A percentile compares a stretch with the other conserved stretches of the same genome.
Conservation (phyloP, 805 yeast species). For the Lachancea sp. region DNA sequence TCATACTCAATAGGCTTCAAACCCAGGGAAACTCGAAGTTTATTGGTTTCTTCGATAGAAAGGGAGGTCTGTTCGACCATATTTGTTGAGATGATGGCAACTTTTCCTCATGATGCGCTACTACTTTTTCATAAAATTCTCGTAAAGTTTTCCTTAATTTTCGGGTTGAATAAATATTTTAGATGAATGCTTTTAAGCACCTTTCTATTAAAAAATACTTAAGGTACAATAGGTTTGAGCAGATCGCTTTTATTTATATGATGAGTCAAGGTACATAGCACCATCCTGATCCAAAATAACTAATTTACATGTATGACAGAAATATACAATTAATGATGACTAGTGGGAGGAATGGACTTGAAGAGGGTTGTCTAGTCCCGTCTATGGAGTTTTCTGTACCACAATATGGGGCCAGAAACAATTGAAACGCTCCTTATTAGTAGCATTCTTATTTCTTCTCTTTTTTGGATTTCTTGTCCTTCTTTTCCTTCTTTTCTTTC, state of each 20-base stretch:
- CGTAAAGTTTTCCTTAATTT: no score
- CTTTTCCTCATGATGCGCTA: background rate
- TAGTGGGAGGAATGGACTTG: conserved; percentile 1
- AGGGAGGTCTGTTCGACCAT: conserved; percentile 25
- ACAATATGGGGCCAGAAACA: no score
- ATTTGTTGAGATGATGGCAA: background rate
- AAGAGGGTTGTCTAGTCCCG: no score
- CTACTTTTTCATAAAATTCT: background rate
- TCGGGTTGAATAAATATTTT: no score
- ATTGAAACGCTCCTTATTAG: no score
- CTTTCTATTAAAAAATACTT: no score
- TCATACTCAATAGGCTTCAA: conserved; percentile 31
- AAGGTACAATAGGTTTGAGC: no score
- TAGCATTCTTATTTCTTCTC: conserved; percentile 5
- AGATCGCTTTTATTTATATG: conserved; percentile 1
- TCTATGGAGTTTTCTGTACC: no score
- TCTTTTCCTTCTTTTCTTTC: conserved; percentile 1
- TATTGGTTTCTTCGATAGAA: conserved; percentile 41
- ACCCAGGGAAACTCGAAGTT: conserved; percentile 36
- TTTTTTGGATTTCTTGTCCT: conserved; percentile 4
- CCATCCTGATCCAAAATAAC: conserved; percentile 6
- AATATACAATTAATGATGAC: conserved; percentile 8
- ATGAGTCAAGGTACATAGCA: conserved; percentile 6
- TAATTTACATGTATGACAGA: conserved; percentile 11
- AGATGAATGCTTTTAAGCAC: no score